phyloP scores from a whole-genome alignment of 1,139 yeast genomes.

The Sugiyamaella japonica region DNA sequence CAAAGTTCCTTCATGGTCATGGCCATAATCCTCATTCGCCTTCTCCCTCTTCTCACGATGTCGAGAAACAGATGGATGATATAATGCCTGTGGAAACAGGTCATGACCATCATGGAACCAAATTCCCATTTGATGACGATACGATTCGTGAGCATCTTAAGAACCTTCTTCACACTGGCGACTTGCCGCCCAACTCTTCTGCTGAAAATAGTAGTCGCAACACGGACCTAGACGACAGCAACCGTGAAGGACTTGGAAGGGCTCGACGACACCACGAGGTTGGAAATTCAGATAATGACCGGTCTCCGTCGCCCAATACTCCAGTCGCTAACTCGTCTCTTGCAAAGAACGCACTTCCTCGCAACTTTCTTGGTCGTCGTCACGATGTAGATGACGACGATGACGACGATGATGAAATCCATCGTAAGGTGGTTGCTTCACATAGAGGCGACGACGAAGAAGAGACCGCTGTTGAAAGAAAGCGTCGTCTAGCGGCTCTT shows the following conservation, averaged over 20 bases:
- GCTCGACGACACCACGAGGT: slow-evolving; percentile 1
- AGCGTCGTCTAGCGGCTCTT: slow-evolving; percentile 78
- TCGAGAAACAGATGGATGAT: slow-evolving; percentile 31
- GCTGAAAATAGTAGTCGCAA: neutral
- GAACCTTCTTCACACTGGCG: slow-evolving; percentile 28
- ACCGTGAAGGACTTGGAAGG: slow-evolving; percentile 4
- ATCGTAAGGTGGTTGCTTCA: neutral
- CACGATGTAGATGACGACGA: slow-evolving; percentile 34
- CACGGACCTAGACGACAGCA: neutral
- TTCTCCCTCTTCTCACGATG: slow-evolving; percentile 22
- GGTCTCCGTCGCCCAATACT: slow-evolving; percentile 2
- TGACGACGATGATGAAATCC: slow-evolving; percentile 27
- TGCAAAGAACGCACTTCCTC: slow-evolving; percentile 19
- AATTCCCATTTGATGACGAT: slow-evolving; percentile 28
- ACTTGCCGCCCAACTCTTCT: neutral
- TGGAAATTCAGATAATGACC: slow-evolving; percentile 3
- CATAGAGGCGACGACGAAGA: slow-evolving; percentile 33
- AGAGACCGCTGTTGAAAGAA: slow-evolving; percentile 55
- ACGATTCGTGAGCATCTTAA: slow-evolving; percentile 31
- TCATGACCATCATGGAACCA: neutral
- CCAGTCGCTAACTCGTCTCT: neutral
- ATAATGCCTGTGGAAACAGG: slow-evolving; percentile 29
- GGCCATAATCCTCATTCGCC: neutral
- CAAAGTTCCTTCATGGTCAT: slow-evolving; percentile 11
- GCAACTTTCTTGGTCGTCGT: slow-evolving; percentile 26